Evolutionary conservation across 805 yeast genomes (phyloP).

Genomic region (Suhomyces canberraensis): DNA sequence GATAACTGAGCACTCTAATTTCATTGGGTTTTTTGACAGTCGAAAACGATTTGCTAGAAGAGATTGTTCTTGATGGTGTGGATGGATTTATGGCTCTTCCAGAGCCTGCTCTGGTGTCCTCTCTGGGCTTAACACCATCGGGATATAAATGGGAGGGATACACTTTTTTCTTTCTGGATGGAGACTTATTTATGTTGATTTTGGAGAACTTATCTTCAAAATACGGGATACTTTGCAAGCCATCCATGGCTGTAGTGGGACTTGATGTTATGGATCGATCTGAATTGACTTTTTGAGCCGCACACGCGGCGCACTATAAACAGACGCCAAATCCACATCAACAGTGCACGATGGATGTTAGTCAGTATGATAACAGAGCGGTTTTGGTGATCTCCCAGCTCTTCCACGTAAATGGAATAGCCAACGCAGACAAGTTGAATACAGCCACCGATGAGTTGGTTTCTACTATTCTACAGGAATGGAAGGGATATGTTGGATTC

Average conservation of each 20-base stretch:
- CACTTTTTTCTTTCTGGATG: constrained; percentile 18
- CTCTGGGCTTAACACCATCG: not conserved
- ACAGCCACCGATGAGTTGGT: constrained; percentile 15
- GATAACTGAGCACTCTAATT: constrained; percentile 15
- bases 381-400: constrained; percentile 37
- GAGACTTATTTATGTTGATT: constrained; percentile 26
- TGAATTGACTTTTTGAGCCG: constrained; percentile 7
- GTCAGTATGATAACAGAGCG: constrained; percentile 24
- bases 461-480: constrained; percentile 20
- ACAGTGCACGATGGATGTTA: too few relatives aligned
- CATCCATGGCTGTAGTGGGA: not conserved
- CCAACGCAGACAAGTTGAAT: constrained; percentile 19
- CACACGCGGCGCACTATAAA: constrained; percentile 2
- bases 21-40: constrained; percentile 12
- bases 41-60: constrained; percentile 11
- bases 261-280: not conserved
- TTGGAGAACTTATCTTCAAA: constrained; percentile 31
- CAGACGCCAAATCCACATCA: too few relatives aligned
- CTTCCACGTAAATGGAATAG: constrained; percentile 31
- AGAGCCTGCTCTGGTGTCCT: not conserved
- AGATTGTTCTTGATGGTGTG: constrained; percentile 17
- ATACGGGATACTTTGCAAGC: constrained; percentile 7
- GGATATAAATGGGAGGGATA: constrained; percentile 21
- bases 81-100: constrained; percentile 6
- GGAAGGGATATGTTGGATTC: constrained; percentile 30